These are phyloP conservation scores for Trametes hirsuta DNA, from an alignment of 1,284 basidiomycete genomes.

Conservation along the genomic window DNA sequence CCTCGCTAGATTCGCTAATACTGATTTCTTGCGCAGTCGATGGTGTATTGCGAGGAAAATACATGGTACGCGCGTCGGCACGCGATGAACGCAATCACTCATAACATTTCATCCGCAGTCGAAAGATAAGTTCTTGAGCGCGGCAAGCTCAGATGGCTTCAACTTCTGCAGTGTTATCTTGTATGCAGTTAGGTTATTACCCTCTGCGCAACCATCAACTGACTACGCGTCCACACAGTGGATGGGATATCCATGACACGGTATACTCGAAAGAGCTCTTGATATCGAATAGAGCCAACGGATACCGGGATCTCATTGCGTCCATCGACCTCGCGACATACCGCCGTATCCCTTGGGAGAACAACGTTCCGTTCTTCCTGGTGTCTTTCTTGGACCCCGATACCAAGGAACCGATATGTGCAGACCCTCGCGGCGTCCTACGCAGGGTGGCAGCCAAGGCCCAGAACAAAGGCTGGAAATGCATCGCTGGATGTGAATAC, in stretches of 20 bases:
- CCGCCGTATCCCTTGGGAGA: conserved; percentile 91
- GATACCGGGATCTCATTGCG: conserved; percentile 89
- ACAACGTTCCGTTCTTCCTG: conserved; percentile 91
- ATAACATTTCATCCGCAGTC: conserved; percentile 49
- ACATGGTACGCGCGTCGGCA: conserved; percentile 62
- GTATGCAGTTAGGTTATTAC: conserved; percentile 42
- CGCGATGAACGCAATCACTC: background rate
- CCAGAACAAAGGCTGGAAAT: conserved; percentile 54
- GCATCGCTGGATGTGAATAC: conserved; percentile 87
- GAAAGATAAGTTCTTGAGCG: conserved; percentile 90
- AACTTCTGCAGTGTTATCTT: conserved; percentile 94
- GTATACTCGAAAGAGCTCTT: conserved; percentile 85
- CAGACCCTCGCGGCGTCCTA: conserved; percentile 87
- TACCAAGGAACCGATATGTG: conserved; percentile 73
- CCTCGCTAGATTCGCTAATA: background rate
- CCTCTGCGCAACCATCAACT: conserved; percentile 6
- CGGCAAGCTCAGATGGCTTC: conserved; percentile 83
- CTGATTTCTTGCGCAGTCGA: conserved; percentile 61
- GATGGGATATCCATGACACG: conserved; percentile 88
- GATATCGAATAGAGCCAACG: conserved; percentile 90
- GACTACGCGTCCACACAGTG: conserved; percentile 44
- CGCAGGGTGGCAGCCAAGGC: conserved; percentile 59
- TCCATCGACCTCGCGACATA: conserved; percentile 84
- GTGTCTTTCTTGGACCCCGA: conserved; percentile 89
- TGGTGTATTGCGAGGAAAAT: conserved; percentile 92